Percentiles rank a stretch among this genome's conserved stretches.
Evolutionary conservation across 192 early-diverging fungal species (phyloP).

Genomic region (Backusella tuberculispora): DNA sequence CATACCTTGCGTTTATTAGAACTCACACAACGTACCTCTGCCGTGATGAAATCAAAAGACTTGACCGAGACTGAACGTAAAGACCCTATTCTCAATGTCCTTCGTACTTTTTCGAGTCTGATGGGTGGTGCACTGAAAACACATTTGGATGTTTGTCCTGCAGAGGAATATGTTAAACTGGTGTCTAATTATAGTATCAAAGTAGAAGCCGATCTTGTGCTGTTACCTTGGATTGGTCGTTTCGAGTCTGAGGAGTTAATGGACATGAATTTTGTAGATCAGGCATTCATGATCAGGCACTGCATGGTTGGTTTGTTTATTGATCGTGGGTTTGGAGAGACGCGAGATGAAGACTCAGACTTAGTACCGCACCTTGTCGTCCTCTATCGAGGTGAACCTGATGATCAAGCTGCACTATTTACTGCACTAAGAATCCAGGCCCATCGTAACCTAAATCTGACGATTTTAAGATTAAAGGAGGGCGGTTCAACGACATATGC

Average conservation of each 20-base stretch:
- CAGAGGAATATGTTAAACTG: slow-evolving; percentile 70
- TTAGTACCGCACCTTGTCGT: slow-evolving; percentile 54
- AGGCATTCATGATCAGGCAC: slow-evolving; percentile 30
- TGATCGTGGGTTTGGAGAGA: slow-evolving; percentile 68
- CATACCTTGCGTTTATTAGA: slow-evolving; percentile 78
- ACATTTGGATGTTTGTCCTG: slow-evolving; percentile 59
- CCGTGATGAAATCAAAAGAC: slow-evolving; percentile 77
- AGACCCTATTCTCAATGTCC: slow-evolving; percentile 81
- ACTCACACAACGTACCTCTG: slow-evolving; percentile 78
- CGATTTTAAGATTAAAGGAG: slow-evolving; percentile 48
- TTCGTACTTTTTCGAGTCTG: slow-evolving; percentile 80
- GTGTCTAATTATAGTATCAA: slow-evolving; percentile 59
- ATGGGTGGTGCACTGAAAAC: slow-evolving; percentile 59
- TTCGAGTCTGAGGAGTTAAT: background rate
- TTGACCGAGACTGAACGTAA: slow-evolving; percentile 56
- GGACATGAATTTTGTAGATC: slow-evolving; percentile 19
- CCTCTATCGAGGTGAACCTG: slow-evolving; percentile 70
- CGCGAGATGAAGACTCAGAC: slow-evolving; percentile 28
- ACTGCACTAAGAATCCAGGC: slow-evolving; percentile 57
- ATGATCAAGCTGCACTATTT: slow-evolving; percentile 68
- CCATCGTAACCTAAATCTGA: slow-evolving; percentile 51
- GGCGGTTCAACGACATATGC: background rate
- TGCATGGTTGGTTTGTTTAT: slow-evolving; percentile 63
- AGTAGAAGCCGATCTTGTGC: slow-evolving; percentile 59
- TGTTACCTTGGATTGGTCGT: slow-evolving; percentile 54